These are phyloP conservation scores for Pseudogymnoascus sp. DNA, from an alignment of 2,329 filamentous ascomycete species.

Conservation along the genomic window DNA sequence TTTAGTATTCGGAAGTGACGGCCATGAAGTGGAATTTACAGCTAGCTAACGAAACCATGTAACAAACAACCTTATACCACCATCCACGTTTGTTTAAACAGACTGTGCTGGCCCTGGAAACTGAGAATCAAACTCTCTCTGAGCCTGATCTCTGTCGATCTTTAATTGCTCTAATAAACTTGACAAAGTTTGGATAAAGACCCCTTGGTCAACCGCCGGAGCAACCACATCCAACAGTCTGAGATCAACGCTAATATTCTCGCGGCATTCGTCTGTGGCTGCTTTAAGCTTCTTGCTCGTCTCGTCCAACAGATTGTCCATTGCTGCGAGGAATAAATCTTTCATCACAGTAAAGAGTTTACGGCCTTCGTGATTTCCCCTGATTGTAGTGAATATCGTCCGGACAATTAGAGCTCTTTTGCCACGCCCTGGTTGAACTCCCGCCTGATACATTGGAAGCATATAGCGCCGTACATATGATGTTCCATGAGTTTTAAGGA, in stretches of 20 bases:
- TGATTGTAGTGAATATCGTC: slow-evolving; percentile 6
- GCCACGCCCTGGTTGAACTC: neutral
- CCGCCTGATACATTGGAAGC: slow-evolving; percentile 11
- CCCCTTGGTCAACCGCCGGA: slow-evolving; percentile 1
- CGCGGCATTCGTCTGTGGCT: slow-evolving; percentile 8
- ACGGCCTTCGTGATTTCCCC: slow-evolving; percentile 3
- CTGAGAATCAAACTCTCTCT: slow-evolving; percentile 6
- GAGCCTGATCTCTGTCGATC: slow-evolving; percentile 1
- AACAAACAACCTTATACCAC: neutral
- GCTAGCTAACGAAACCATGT: too few species aligned
- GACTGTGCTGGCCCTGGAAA: neutral
- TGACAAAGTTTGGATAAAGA: slow-evolving; percentile 3
- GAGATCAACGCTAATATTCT: slow-evolving; percentile 13
- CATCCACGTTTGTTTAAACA: neutral
- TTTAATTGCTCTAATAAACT: slow-evolving; percentile 8
- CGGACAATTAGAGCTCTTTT: slow-evolving; percentile 3
- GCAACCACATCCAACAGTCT: slow-evolving; percentile 11
- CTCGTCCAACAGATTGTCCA: slow-evolving; percentile 1
- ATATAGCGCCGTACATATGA: slow-evolving; percentile 12
- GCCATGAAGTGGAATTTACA: neutral
- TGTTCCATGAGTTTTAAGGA: slow-evolving; percentile 11
- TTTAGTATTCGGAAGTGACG: too few species aligned
- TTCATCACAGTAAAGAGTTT: slow-evolving; percentile 13
- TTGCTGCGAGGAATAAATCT: slow-evolving; percentile 3
- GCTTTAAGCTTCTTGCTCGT: slow-evolving; percentile 5